Evolutionary conservation across 257 asterid species (phyloP), one percentile per base, ranked within the genome.

Genomic region (Craterostigma plantagineum): DNA sequence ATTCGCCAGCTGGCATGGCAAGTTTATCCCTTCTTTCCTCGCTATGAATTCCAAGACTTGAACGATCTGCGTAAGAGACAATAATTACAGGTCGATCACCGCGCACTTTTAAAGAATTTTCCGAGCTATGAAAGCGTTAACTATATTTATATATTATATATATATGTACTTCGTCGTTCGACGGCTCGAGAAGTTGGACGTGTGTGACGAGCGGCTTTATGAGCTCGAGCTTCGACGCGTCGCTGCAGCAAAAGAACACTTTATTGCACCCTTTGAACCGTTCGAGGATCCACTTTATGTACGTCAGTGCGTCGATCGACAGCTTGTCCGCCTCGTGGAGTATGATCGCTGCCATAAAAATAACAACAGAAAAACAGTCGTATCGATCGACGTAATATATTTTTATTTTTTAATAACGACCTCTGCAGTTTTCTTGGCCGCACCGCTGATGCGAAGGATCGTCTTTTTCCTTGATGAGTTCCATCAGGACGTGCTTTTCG

Each of bases 221-320:
- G 7, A 73, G 75, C 56, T 65, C 60, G 43, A 82, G 79, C 66
- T 72, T 82, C 49, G 76, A 57, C 53, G 73, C 73, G 63, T 82
- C 92, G 16, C 68, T 72, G 72, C 92, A 75, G 79, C 92, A 78
- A 62, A 82, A 78, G 72, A 78, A 64, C 34, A 78, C 63, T 60
- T 60, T 82, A 52, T 68, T 75, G 43, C 70, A 55, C 8, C 84
- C 92, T 66, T 61, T 67, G 54, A 75, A 72, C 52, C 62, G 58
- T 68, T 70, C 94, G 40, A 82, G 58, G 68, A 70, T 57, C 94
- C 94, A 82, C 72, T 56, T 82, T 68, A 72, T 68, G 50, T 78
- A 82, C 39, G 70, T 52, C 11, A 75, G 68, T 35, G 79, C 67
- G 62, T 82, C 94, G 18, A 49, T 62, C 0, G 94, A 77, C 47